Evolutionary conservation across 768 basidiomycete species (phyloP).

Genomic region (Leccinum uliginosum): DNA sequence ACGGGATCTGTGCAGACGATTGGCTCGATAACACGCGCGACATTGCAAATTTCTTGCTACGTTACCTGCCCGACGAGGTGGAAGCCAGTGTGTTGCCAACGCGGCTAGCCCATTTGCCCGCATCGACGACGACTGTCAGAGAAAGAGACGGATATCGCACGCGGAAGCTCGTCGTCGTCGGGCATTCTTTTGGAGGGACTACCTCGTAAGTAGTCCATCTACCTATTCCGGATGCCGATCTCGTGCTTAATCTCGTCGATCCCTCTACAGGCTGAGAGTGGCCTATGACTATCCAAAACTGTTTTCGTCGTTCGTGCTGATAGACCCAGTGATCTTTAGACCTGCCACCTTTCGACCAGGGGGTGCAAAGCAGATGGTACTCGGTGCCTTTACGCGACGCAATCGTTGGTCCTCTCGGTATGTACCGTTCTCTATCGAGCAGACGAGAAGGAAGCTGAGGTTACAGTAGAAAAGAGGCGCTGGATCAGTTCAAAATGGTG

Average conservation of each 20-base stretch:
- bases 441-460: not conserved
- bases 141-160: constrained; percentile 42
- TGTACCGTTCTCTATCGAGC: constrained; percentile 1
- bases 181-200: constrained; percentile 85
- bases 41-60: constrained; percentile 66
- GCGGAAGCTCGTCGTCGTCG: constrained; percentile 63
- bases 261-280: constrained; percentile 48
- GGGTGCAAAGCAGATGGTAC: constrained; percentile 11
- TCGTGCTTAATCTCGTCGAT: not conserved
- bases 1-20: constrained; percentile 45
- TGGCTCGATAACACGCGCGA: constrained; percentile 80
- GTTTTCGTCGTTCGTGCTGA: constrained; percentile 66
- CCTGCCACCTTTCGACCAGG: constrained; percentile 4
- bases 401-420: constrained; percentile 62
- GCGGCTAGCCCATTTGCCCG: constrained; percentile 48
- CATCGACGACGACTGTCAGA: constrained; percentile 39
- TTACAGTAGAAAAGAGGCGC: constrained; percentile 54
- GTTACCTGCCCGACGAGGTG: constrained; percentile 54
- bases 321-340: constrained; percentile 69
- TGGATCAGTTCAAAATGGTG: constrained; percentile 40
- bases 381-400: constrained; percentile 54
- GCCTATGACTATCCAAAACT: constrained; percentile 59
- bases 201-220: constrained; percentile 49
- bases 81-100: constrained; percentile 41
- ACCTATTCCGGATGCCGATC: not conserved